These are phyloP conservation scores for Parafenestella ontariensis DNA, from an alignment of 2,329 filamentous ascomycete species.

Conservation along the genomic window DNA sequence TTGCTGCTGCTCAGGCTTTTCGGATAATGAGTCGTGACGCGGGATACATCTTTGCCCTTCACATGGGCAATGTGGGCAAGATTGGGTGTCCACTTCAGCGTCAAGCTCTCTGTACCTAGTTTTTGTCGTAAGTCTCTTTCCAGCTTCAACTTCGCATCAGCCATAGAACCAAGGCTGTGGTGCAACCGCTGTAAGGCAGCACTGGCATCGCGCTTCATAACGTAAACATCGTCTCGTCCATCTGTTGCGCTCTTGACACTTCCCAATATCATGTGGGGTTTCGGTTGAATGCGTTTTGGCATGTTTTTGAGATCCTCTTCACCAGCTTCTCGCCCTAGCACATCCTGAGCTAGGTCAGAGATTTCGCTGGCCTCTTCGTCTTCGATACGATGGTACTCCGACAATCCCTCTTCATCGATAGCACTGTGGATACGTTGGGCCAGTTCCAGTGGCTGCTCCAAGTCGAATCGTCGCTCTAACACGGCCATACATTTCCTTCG, in stretches of 20 bases:
- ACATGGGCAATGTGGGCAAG: conserved; percentile 92
- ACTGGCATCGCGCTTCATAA: conserved; percentile 73
- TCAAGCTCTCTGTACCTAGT: conserved; percentile 63
- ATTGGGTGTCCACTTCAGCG: conserved; percentile 83
- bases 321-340: conserved; percentile 70
- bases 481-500: conserved; percentile 42
- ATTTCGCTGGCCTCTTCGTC: conserved; percentile 75
- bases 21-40: conserved; percentile 49
- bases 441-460: conserved; percentile 72
- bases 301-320: conserved; percentile 58
- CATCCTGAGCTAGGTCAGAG: conserved; percentile 74
- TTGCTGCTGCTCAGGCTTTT: conserved; percentile 77
- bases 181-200: conserved; percentile 71
- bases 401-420: conserved; percentile 92
- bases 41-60: conserved; percentile 72
- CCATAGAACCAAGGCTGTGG: conserved; percentile 66
- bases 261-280: conserved; percentile 37
- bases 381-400: conserved; percentile 78
- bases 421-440: conserved; percentile 75
- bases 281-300: conserved; percentile 47
- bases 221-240: conserved; percentile 63
- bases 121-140: conserved; percentile 67
- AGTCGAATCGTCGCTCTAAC: conserved; percentile 66
- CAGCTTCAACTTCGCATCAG: conserved; percentile 66
- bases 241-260: conserved; percentile 46